These are phyloP conservation scores for Coemansia sp. DNA, from an alignment of 192 early-diverging fungal species.

Conservation along the genomic window DNA sequence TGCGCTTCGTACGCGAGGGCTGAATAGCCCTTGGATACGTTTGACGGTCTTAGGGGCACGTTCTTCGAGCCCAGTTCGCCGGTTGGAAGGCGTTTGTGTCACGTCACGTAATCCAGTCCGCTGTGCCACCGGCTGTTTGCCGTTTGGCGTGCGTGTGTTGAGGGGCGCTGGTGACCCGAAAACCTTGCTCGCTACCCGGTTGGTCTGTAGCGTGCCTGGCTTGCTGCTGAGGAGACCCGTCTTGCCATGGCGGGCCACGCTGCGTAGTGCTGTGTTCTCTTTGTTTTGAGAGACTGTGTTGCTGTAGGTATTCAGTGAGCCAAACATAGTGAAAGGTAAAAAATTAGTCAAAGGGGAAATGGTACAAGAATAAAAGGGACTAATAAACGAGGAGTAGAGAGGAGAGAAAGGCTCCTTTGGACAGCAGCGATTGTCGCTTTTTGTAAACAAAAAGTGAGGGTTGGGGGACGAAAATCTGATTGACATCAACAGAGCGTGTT, in stretches of 20 bases:
- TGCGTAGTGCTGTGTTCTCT: constrained; percentile 34
- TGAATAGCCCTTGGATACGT: constrained; percentile 34
- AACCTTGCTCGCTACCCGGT: not conserved
- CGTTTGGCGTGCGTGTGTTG: constrained; percentile 22
- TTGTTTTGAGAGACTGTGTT: constrained; percentile 23
- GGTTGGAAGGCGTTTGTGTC: constrained; percentile 22
- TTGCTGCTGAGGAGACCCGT: constrained; percentile 20
- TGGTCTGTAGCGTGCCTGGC: constrained; percentile 6
- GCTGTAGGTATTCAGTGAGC: constrained; percentile 19
- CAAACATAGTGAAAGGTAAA: constrained; percentile 24
- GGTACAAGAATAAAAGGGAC: not conserved
- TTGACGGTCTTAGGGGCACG: constrained; percentile 23
- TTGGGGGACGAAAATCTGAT: not conserved
- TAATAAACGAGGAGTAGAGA: not conserved
- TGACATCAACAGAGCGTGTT: not conserved
- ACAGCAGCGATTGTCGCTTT: not conserved
- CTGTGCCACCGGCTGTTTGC: constrained; percentile 9
- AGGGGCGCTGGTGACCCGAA: constrained; percentile 22
- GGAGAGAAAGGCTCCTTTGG: not conserved
- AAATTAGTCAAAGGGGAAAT: not conserved
- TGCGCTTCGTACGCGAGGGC: not conserved
- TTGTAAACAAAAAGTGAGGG: not conserved
- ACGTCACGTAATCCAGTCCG: constrained; percentile 28
- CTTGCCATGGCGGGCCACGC: constrained; percentile 25
- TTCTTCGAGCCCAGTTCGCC: not conserved